Conservation (phyloP, 257 asterid species). For the Nicotiana tabacum region DNA sequence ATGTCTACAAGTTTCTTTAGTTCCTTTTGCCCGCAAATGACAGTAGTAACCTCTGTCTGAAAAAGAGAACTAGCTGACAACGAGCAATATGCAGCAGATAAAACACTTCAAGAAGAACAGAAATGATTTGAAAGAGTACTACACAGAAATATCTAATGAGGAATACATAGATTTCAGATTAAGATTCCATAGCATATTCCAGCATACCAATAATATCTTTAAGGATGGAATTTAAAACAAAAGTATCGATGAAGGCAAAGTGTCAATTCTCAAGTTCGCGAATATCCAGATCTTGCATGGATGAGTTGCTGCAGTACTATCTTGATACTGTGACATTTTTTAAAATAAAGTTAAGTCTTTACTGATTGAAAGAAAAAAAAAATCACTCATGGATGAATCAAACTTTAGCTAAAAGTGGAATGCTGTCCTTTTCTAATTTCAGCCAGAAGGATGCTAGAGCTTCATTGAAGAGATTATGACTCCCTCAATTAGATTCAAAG, state of each 20-base stretch:
- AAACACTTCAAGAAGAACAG: not conserved
- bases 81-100: not conserved
- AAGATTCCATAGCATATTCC: not conserved
- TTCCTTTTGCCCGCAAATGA: slow-evolving; percentile 85
- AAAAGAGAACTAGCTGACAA: slow-evolving; percentile 23
- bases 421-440: not conserved
- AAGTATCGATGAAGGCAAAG: not conserved
- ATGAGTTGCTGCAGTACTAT: slow-evolving; percentile 1
- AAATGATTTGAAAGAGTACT: not conserved
- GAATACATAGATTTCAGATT: not conserved
- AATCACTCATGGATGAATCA: not conserved
- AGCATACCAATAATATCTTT: not conserved
- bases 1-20: slow-evolving; percentile 74
- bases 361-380: not conserved
- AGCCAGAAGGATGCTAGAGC: not conserved
- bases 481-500: not conserved
- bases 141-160: not conserved
- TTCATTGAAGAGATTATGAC: slow-evolving; percentile 3
- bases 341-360: not conserved
- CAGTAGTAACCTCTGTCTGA: slow-evolving; percentile 98
- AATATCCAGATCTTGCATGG: not conserved
- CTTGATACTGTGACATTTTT: not conserved
- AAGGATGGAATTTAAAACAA: not conserved
- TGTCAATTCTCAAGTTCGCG: not conserved
- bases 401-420: not conserved